Percentiles rank a stretch among this genome's conserved stretches.
Evolutionary conservation across 345 rosid genomes (phyloP).

Genomic region (Combretum micranthum): DNA sequence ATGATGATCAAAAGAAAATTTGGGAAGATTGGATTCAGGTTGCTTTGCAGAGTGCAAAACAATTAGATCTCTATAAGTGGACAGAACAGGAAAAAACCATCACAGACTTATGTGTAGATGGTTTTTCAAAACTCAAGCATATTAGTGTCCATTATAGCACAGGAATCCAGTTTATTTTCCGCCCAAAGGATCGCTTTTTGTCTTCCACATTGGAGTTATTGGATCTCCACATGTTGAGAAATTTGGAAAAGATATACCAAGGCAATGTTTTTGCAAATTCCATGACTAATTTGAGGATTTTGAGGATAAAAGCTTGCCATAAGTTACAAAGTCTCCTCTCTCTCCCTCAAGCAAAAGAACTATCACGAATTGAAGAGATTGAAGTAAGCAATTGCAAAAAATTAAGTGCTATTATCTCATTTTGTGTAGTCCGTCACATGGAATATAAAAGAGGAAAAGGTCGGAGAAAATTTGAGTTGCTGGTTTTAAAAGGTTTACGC

Average conservation of each 20-base stretch:
- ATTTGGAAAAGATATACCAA: constrained; percentile 11
- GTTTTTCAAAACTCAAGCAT: constrained; percentile 10
- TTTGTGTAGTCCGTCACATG: no score
- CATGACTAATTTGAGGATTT: constrained; percentile 7
- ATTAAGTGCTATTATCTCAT: constrained; percentile 5
- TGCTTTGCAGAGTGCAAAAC: constrained; percentile 9
- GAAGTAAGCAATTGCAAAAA: neutral
- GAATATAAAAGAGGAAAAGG: no score
- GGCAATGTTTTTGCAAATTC: neutral
- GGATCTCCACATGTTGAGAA: constrained; percentile 2
- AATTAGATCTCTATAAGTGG: constrained; percentile 6
- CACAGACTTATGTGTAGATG: constrained; percentile 8
- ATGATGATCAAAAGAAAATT: no score
- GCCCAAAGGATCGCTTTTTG: constrained; percentile 6
- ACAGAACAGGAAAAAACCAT: constrained; percentile 2
- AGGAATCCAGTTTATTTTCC: neutral
- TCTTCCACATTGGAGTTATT: neutral
- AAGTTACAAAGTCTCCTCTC: constrained; percentile 13
- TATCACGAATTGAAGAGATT: constrained; percentile 10
- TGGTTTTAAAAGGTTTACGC: no score
- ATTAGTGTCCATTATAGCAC: constrained; percentile 1
- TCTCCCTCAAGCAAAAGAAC: constrained; percentile 1
- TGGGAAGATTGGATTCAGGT: neutral
- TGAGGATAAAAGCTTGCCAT: constrained; percentile 10
- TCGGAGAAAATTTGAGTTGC: no score